These are phyloP conservation scores for Pugionium cornutum DNA, from an alignment of 345 rosid species.

Conservation along the genomic window DNA sequence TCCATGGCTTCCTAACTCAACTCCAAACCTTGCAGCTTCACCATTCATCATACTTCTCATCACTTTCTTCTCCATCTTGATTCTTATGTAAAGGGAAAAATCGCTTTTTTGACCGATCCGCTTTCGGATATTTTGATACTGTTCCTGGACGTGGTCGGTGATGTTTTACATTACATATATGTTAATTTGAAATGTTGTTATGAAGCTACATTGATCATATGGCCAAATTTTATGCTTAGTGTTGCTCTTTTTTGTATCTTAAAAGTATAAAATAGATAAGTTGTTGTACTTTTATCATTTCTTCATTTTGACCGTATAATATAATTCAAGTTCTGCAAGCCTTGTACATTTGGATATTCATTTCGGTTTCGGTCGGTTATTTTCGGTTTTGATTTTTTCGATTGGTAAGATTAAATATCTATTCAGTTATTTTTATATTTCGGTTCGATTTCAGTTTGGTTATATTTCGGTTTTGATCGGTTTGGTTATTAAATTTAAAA, in stretches of 20 bases:
- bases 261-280: neutral
- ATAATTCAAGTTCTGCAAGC: too few relatives aligned
- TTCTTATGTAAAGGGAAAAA: constrained; percentile 40
- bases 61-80: constrained; percentile 43
- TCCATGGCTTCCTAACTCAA: constrained; percentile 79
- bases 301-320: too few relatives aligned
- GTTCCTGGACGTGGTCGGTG: neutral
- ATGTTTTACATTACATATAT: constrained; percentile 14
- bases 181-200: constrained; percentile 15
- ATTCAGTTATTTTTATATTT: too few relatives aligned
- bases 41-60: constrained; percentile 32
- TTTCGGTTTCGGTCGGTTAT: too few relatives aligned
- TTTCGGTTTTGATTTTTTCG: too few relatives aligned
- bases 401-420: too few relatives aligned
- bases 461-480: too few relatives aligned
- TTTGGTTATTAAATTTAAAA: too few relatives aligned
- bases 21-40: constrained; percentile 39
- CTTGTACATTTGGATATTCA: too few relatives aligned
- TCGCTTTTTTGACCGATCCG: neutral
- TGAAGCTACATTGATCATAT: neutral
- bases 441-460: too few relatives aligned
- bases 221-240: constrained; percentile 5
- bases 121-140: neutral
- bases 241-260: neutral
- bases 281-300: too few relatives aligned